These are phyloP conservation scores for Pichia sp. DNA, from an alignment of 1,139 yeast species.

Conservation along the genomic window DNA sequence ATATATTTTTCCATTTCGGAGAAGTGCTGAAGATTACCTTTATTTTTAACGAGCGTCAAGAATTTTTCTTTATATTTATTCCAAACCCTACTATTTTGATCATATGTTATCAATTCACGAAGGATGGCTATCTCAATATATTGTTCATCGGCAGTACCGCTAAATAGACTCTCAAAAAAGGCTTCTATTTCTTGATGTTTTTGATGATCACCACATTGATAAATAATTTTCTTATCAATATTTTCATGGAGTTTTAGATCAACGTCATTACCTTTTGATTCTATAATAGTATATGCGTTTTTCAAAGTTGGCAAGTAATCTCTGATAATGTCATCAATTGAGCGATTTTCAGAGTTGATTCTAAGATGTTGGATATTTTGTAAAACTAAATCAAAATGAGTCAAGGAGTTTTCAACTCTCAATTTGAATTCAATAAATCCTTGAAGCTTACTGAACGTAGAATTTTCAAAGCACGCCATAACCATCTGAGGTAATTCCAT, in stretches of 20 bases:
- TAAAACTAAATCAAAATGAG: constrained; percentile 15
- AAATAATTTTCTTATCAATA: constrained; percentile 39
- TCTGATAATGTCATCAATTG: not conserved
- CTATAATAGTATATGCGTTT: constrained; percentile 2
- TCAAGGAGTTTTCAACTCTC: constrained; percentile 33
- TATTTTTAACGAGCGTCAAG: constrained; percentile 5
- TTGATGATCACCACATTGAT: constrained; percentile 36
- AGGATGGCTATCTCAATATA: constrained; percentile 24
- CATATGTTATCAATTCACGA: constrained; percentile 27
- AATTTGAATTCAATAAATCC: constrained; percentile 49
- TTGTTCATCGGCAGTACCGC: not conserved
- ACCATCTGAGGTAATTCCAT: constrained; percentile 41
- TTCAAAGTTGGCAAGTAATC: constrained; percentile 6
- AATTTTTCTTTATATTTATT: constrained; percentile 12
- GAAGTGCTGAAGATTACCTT: constrained; percentile 1
- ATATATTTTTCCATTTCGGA: constrained; percentile 20
- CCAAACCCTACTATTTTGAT: constrained; percentile 14
- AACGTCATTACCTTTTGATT: constrained; percentile 8
- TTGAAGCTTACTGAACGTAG: constrained; percentile 51
- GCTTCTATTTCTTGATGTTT: constrained; percentile 7
- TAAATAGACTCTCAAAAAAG: constrained; percentile 1
- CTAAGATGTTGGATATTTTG: constrained; percentile 7
- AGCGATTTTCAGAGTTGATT: constrained; percentile 1
- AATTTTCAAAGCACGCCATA: constrained; percentile 42
- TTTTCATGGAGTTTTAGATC: constrained; percentile 32